Evolutionary conservation across 805 yeast species (phyloP), one percentile per base, ranked within the genome.

Genomic region (Saturnispora bothae): DNA sequence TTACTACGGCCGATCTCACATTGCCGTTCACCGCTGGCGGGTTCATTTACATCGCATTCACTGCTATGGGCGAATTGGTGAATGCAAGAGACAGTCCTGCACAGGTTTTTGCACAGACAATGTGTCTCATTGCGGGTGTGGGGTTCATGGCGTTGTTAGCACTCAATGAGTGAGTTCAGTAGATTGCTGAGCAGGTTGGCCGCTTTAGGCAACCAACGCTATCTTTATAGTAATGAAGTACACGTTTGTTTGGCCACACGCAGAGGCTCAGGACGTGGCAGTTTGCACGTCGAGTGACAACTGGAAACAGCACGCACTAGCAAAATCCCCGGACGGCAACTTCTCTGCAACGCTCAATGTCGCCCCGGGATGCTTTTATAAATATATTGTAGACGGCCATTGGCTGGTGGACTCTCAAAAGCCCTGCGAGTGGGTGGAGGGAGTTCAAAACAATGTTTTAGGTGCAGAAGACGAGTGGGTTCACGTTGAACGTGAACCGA

Each of bases 1-100:
- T 43, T 14, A 17, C 21, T 9, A 21, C 22, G 9, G 38, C 41
- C 9, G 83, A 75, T 43, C 52, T 71, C 38, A 68, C 79, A 12
- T 57, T 79, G 33, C 86, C 89, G 13, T 69, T 80, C 51, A 78
- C 86, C 1, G 82, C 86, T 1, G 92, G 89, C 44, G 83, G 83
- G 5, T 76, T 81, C 50, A 53, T 81, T 18, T 81, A 81, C 52
- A 77, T 81, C 44, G 83, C 83, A 6, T 78, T 78, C 17, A 80
- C 83, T 32, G 80, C 81, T n/a, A 71, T 81, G 48, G 66, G 10
- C 64, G 66, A 46, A 36, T 42, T 6, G 53, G 59, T 23, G 78
- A 68, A 44, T 28, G 64, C 5, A 36, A 47, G 23, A 65, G 58
- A 32, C 70, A n/a, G n/a, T n/a, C n/a, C n/a, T n/a, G n/a, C n/a